Base-by-base conservation (phyloP, 2,329 filamentous ascomycete species). In the Aspergillus aculeatinus region DNA sequence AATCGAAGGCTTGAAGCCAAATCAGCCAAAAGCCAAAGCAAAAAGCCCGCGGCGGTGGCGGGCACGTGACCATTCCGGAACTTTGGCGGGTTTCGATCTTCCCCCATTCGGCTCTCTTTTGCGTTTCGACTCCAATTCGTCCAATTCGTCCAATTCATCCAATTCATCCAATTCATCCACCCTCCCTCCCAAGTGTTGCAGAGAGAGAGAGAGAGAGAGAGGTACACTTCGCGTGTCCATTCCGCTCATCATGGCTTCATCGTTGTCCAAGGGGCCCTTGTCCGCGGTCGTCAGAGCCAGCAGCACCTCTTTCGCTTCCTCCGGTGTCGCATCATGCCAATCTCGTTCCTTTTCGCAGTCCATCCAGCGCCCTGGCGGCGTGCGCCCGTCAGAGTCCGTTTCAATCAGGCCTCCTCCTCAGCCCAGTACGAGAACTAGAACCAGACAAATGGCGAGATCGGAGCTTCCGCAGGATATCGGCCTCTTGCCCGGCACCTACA, bases 391-490 rank as follows among this genome's bases (percentile, higher is more conserved):
- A 1, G 62, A 70, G 55, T 65, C 61, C 7, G 55, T 75, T 31
- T 57, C 63, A 16, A 63, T 70, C 49, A 74, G 69, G 60, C 63
- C 68, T 27, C 71, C 71, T 5, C 62, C 73, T 5, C 72, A 78
- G 60, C 76, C 76, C 31, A 79, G 77, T 55, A 74, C 79, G 68
- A 72, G 70, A 52, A 70, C 74, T 31, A 65, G 71, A 49, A 66
- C 71, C 16, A 71, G 70, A 55, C 69, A 75, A 7, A 62, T 76
- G 50, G 65, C 71, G 47, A 63, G 67, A 33, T 60, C 69, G 19
- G 70, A 73, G 44, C 61, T 79, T 58, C 75, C 75, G n/a, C 74
- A 79, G 59, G 77, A 81, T 65, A 65, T 82, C 21, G 81, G 81
- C 35, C 48, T 82, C 49, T 66, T 83, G 50, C 77, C 78, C 12